Evolutionary conservation across 768 basidiomycete genomes (phyloP).

Genomic region (Exidia glandulosa): DNA sequence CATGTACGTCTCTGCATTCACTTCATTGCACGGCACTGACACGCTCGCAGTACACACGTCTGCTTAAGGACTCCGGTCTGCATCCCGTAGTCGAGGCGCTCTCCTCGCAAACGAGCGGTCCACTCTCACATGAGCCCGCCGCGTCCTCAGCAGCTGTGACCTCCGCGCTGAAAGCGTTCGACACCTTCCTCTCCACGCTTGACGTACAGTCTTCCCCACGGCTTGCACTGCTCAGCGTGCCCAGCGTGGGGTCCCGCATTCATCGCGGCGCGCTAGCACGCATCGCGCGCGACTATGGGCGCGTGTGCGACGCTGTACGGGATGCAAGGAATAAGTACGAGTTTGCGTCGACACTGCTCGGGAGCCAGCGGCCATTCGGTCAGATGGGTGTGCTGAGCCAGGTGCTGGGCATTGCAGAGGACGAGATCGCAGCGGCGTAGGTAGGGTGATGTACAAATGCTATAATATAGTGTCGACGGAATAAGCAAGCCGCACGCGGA

Average conservation of each 20-base stretch:
- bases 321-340: slow-evolving; percentile 76
- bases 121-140: slow-evolving; percentile 63
- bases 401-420: slow-evolving; percentile 61
- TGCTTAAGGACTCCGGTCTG: slow-evolving; percentile 31
- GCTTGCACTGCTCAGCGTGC: slow-evolving; percentile 60
- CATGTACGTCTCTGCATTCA: slow-evolving; percentile 48
- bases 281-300: slow-evolving; percentile 57
- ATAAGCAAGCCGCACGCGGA: no score
- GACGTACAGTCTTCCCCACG: slow-evolving; percentile 76
- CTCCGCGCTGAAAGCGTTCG: slow-evolving; percentile 55
- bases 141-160: slow-evolving; percentile 57
- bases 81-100: slow-evolving; percentile 22
- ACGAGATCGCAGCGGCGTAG: no score
- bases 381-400: slow-evolving; percentile 63
- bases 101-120: slow-evolving; percentile 32
- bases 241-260: slow-evolving; percentile 52
- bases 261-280: slow-evolving; percentile 66
- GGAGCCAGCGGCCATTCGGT: slow-evolving; percentile 76
- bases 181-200: slow-evolving; percentile 71
- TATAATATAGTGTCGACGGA: no score
- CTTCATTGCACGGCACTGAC: background rate
- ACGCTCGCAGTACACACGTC: slow-evolving; percentile 19
- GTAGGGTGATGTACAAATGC: no score
- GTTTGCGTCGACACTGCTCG: slow-evolving; percentile 76
- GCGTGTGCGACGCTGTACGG: slow-evolving; percentile 67